Conservation (phyloP, 805 yeast species). For the Priceomyces medius region DNA sequence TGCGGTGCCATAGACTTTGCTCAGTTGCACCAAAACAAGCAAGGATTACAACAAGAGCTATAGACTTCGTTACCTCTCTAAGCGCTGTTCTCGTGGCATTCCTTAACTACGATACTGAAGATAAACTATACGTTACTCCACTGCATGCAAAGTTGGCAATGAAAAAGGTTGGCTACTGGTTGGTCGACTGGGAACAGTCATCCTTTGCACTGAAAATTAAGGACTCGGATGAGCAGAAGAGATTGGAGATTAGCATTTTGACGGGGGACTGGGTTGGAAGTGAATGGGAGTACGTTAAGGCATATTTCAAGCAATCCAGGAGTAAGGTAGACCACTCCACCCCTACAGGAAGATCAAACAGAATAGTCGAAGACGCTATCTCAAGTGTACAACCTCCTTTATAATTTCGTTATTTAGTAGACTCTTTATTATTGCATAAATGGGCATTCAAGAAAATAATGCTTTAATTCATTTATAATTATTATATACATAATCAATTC, state of each 20-base stretch:
- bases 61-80: constrained; percentile 28
- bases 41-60: constrained; percentile 31
- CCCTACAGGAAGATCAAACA: constrained; percentile 36
- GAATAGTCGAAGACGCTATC: constrained; percentile 37
- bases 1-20: constrained; percentile 38
- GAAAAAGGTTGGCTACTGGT: constrained; percentile 42
- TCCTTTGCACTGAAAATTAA: constrained; percentile 11
- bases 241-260: constrained; percentile 30
- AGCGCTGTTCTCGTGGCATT: constrained; percentile 27
- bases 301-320: constrained; percentile 22
- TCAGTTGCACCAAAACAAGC: constrained; percentile 38
- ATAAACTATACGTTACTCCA: constrained; percentile 33
- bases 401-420: too few relatives aligned
- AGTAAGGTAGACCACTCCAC: constrained; percentile 19
- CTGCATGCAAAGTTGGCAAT: constrained; percentile 37
- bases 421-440: too few relatives aligned
- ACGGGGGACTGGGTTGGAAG: constrained; percentile 47
- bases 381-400: constrained; percentile 37
- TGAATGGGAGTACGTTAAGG: constrained; percentile 33
- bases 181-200: constrained; percentile 40
- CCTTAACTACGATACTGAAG: constrained; percentile 9
- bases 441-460: too few relatives aligned
- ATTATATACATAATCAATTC: too few relatives aligned
- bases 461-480: too few relatives aligned
- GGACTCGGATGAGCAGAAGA: constrained; percentile 14